Evolutionary conservation across 2,329 filamentous ascomycete species (phyloP).

Genomic region (Talaromyces sp.): DNA sequence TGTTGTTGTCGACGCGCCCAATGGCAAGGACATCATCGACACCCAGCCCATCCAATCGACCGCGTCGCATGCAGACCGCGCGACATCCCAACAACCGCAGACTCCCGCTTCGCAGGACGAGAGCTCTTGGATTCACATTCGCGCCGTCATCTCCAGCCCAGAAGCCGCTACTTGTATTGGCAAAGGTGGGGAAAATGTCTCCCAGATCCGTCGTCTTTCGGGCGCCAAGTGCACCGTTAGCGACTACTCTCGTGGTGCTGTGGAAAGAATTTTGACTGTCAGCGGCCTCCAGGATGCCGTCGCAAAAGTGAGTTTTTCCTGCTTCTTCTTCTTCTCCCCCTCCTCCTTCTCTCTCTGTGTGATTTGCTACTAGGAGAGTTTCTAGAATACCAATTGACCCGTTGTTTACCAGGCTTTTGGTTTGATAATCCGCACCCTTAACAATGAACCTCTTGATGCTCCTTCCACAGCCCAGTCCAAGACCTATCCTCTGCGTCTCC

Average conservation of each 20-base stretch:
- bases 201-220: constrained; percentile 89
- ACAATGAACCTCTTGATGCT: constrained; percentile 88
- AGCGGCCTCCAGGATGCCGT: constrained; percentile 95
- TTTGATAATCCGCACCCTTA: constrained; percentile 94
- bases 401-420: constrained; percentile 70
- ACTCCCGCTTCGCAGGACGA: constrained; percentile 67
- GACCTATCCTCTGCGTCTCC: constrained; percentile 90
- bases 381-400: constrained; percentile 15
- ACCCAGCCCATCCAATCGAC: constrained; percentile 58
- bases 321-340: background rate
- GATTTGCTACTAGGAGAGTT: background rate
- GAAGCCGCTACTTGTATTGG: constrained; percentile 98
- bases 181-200: constrained; percentile 98
- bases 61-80: constrained; percentile 50
- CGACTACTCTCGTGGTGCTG: constrained; percentile 94
- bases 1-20: constrained; percentile 61
- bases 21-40: constrained; percentile 50
- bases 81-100: constrained; percentile 37
- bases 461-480: constrained; percentile 91
- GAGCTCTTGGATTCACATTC: constrained; percentile 93
- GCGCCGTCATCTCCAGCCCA: constrained; percentile 93
- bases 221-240: constrained; percentile 98
- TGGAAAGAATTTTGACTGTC: constrained; percentile 95
- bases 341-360: background rate
- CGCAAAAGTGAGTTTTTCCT: constrained; percentile 67